Evolutionary conservation across 352 stramenopile genomes (phyloP).

Genomic region (Elongisporangium senticosum): DNA sequence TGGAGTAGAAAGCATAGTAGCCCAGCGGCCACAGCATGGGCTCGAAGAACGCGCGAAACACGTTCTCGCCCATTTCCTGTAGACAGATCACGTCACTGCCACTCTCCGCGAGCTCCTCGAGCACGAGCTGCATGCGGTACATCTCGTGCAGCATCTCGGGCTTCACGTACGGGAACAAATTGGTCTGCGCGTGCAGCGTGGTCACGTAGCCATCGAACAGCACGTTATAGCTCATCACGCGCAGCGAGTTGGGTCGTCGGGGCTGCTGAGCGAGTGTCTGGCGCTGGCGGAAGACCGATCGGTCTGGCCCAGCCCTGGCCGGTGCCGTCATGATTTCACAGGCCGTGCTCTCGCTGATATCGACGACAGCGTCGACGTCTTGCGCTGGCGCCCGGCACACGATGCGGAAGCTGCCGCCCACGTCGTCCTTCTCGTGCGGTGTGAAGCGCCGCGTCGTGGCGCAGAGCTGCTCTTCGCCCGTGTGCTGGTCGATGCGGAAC

Average conservation of each 20-base stretch:
- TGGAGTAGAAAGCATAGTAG: slow-evolving; percentile 49
- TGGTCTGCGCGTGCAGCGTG: slow-evolving; percentile 41
- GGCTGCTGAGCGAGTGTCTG: slow-evolving; percentile 10
- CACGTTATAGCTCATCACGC: slow-evolving; percentile 83
- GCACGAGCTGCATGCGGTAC: slow-evolving; percentile 71
- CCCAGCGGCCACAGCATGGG: slow-evolving; percentile 46
- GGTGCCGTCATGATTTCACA: slow-evolving; percentile 21
- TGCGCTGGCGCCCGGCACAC: slow-evolving; percentile 38
- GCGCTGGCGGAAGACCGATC: slow-evolving; percentile 43
- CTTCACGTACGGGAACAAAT: slow-evolving; percentile 58
- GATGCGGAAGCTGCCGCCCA: slow-evolving; percentile 44
- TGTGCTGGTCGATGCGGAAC: slow-evolving; percentile 26
- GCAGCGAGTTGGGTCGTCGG: slow-evolving; percentile 27
- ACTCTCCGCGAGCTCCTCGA: slow-evolving; percentile 63
- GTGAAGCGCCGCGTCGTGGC: slow-evolving; percentile 26
- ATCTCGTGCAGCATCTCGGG: slow-evolving; percentile 40
- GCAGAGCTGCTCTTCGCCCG: slow-evolving; percentile 11
- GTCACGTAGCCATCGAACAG: slow-evolving; percentile 70
- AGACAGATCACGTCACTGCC: slow-evolving; percentile 61
- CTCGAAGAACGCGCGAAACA: slow-evolving; percentile 51
- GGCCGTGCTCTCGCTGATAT: slow-evolving; percentile 30
- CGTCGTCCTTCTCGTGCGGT: slow-evolving; percentile 23
- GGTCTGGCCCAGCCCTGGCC: slow-evolving; percentile 39
- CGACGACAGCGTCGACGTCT: slow-evolving; percentile 11
- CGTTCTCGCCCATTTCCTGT: slow-evolving; percentile 64